phyloP scores from a whole-genome alignment of 768 basidiomycete species.

The Serendipita indica region DNA sequence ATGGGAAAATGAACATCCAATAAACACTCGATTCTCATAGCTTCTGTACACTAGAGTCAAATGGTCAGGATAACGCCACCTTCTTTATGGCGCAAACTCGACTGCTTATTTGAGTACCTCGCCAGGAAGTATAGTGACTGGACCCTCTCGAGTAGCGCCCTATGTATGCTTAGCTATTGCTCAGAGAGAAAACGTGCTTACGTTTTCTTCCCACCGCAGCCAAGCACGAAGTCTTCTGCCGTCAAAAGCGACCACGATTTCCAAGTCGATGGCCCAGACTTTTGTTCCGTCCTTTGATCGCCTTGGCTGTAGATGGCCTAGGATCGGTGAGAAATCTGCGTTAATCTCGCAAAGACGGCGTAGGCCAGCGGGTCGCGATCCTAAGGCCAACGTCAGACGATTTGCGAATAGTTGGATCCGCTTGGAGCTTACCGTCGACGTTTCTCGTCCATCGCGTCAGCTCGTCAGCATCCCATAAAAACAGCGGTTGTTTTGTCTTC shows the following conservation, averaged over 20 bases:
- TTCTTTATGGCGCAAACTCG: no score
- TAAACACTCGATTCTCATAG: no score
- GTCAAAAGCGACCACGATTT: not conserved
- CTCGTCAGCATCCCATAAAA: not conserved
- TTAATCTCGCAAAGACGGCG: not conserved
- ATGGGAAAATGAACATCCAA: not conserved
- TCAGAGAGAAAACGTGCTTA: not conserved
- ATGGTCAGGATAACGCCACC: no score
- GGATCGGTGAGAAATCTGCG: not conserved
- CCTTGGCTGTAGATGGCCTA: not conserved
- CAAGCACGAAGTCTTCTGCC: not conserved
- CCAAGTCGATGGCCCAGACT: not conserved
- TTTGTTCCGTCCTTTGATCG: not conserved
- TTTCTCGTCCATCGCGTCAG: not conserved
- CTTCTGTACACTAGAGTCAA: no score
- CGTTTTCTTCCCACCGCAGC: not conserved
- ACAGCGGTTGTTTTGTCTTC: not conserved
- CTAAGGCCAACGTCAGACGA: not conserved
- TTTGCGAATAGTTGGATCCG: not conserved
- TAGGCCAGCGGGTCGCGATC: not conserved
- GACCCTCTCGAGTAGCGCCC: not conserved
- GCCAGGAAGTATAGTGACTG: not conserved
- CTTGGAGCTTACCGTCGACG: not conserved
- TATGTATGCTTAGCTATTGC: not conserved
- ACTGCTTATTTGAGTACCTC: no score